Evolutionary conservation across 192 early-diverging fungal species (phyloP).

Genomic region (Backusella westeae): DNA sequence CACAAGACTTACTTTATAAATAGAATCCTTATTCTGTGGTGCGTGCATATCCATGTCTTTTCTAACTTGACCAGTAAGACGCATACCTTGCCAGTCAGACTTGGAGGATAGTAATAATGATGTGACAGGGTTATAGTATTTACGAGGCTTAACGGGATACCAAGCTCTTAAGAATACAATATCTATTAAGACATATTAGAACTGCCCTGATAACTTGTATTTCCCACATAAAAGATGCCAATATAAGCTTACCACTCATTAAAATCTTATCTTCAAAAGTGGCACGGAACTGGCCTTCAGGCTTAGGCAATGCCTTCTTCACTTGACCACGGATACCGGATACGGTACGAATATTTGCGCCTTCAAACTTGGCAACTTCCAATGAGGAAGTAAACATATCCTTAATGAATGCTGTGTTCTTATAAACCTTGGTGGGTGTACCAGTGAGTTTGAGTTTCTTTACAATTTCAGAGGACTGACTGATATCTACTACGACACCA

Average conservation of each 20-base stretch:
- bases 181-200: conserved; percentile 54
- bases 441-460: conserved; percentile 99
- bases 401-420: conserved; percentile 96
- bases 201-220: background rate
- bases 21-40: conserved; percentile 80
- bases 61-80: conserved; percentile 83
- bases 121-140: conserved; percentile 98
- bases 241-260: conserved; percentile 68
- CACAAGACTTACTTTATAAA: conserved; percentile 63
- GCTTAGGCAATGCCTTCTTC: conserved; percentile 84
- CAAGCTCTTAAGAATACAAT: conserved; percentile 97
- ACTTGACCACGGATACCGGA: conserved; percentile 97
- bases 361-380: conserved; percentile 98
- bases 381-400: conserved; percentile 97
- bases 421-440: conserved; percentile 90
- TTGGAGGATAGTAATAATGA: conserved; percentile 79
- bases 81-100: conserved; percentile 85
- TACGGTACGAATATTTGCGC: conserved; percentile 93
- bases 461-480: conserved; percentile 91
- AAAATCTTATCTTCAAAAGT: conserved; percentile 98
- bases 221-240: background rate
- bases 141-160: conserved; percentile 93
- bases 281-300: conserved; percentile 91
- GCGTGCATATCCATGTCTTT: conserved; percentile 59
- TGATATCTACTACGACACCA: conserved; percentile 91